Base-by-base conservation (phyloP, 352 stramenopile species). In the Phytopythium boreale region DNA sequence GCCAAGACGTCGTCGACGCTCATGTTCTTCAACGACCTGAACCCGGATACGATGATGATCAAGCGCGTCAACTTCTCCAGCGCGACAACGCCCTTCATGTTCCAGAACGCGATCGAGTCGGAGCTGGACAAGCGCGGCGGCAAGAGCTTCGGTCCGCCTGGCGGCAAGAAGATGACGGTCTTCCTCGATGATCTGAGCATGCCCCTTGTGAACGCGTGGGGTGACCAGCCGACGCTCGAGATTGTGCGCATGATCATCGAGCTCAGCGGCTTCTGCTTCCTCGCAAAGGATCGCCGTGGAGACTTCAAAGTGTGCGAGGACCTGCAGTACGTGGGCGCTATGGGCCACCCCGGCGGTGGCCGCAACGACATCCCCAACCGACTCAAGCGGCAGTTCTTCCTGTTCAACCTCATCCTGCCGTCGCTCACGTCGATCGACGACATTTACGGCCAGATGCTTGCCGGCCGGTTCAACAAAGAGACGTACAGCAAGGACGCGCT, bases 291-390 rank as follows among this genome's bases (percentile, higher is more conserved):
- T 63, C 98, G 98, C 61, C 93, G 97, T 53, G 97, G 97, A 12
- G 97, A 99, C 70, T 99, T 99, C 71, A 99, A 99, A 63, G 93
- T 98, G 8, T 99, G 96, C 66, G 97, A 99, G 71, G 97, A 99
- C 71, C 70, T 99, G 31, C 90, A 98, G 72, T 99, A 99, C 65
- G 86, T 99, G 27, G 97, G 92, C 1, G 97, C 96, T n/a, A 99
- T 99, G 97, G 93, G 95, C 34, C 96, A 99, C 63, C 97, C 97
- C 17, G 96, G 97, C 60, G 95, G 96, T 63, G 97, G 97, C 24
- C 95, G 97, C 56, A 99, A 99, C 70, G 97, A 99, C 74, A 99
- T 99, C 68, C 97, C 97, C n/a, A 99, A 99, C 72, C 92, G 97
- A 1, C 82, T 99, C 37, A 99, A 99, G 82, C 94, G 97, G n/a